Conservation (phyloP, 78 protist genomes). For the Trichosphaerium sp. region DNA sequence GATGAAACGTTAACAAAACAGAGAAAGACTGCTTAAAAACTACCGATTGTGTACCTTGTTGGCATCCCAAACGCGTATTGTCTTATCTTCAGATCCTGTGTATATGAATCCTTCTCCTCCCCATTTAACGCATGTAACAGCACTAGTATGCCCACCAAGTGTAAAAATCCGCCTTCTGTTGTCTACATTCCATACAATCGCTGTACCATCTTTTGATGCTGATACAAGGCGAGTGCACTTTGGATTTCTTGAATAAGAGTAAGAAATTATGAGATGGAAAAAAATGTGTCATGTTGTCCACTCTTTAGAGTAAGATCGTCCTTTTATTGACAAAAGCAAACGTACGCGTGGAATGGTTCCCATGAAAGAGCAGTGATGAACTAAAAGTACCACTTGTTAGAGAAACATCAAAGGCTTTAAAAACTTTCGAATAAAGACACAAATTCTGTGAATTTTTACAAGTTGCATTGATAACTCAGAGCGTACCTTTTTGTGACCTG, state of each 20-base stretch:
- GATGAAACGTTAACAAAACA: not conserved
- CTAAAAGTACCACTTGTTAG: too few species aligned
- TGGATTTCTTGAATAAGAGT: conserved; percentile 24
- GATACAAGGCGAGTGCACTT: conserved; percentile 57
- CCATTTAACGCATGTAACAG: conserved; percentile 88
- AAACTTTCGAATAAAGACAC: too few species aligned
- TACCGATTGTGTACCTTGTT: not conserved
- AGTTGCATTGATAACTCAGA: too few species aligned
- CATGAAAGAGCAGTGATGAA: conserved; percentile 78
- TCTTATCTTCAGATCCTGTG: conserved; percentile 86
- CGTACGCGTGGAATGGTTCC: conserved; percentile 89
- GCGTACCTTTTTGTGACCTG: conserved; percentile 70
- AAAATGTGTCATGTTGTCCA: not conserved
- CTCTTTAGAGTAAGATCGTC: too few species aligned
- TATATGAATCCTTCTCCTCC: conserved; percentile 88
- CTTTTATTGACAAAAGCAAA: too few species aligned
- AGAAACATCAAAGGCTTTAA: too few species aligned
- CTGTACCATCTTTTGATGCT: conserved; percentile 79
- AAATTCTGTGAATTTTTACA: too few species aligned
- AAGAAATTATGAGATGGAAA: not conserved
- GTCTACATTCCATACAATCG: conserved; percentile 74
- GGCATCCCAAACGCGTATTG: conserved; percentile 74
- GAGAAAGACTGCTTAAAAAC: not conserved
- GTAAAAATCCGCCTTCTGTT: conserved; percentile 10
- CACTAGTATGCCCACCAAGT: conserved; percentile 73